Evolutionary conservation across 179 eudicot genomes (phyloP).

Genomic region (Gypsophila paniculata): DNA sequence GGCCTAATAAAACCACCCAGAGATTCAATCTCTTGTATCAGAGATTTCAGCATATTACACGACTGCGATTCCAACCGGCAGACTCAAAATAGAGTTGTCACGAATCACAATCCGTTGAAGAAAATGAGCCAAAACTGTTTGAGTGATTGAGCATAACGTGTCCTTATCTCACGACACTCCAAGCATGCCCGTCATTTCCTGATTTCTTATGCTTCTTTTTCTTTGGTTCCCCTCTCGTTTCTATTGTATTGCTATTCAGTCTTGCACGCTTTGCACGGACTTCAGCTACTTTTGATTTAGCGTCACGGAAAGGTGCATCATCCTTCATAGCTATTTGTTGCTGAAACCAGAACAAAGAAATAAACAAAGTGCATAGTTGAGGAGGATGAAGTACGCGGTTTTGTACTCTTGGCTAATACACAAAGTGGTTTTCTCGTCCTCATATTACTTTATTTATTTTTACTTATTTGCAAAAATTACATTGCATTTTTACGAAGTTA

Average conservation of each 20-base stretch:
- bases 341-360: slow-evolving; percentile 35
- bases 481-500: background rate
- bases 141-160: slow-evolving; percentile 8
- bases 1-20: too few relatives aligned
- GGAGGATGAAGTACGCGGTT: too few relatives aligned
- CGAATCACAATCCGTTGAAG: too few relatives aligned
- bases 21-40: too few relatives aligned
- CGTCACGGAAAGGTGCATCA: slow-evolving; percentile 80
- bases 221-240: slow-evolving; percentile 48
- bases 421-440: too few relatives aligned
- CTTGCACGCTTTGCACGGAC: slow-evolving; percentile 56
- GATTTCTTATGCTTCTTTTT: slow-evolving; percentile 72
- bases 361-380: background rate
- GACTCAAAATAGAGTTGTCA: too few relatives aligned
- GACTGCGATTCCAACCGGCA: too few relatives aligned
- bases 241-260: slow-evolving; percentile 43
- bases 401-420: too few relatives aligned
- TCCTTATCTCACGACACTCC: slow-evolving; percentile 32
- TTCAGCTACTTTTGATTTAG: slow-evolving; percentile 62
- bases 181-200: slow-evolving; percentile 44
- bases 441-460: too few relatives aligned
- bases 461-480: background rate
- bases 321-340: slow-evolving; percentile 71
- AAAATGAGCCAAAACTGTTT: background rate
- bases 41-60: too few relatives aligned